Conservation (phyloP, 148 eudicot species). For the Euryodendron excelsum region DNA sequence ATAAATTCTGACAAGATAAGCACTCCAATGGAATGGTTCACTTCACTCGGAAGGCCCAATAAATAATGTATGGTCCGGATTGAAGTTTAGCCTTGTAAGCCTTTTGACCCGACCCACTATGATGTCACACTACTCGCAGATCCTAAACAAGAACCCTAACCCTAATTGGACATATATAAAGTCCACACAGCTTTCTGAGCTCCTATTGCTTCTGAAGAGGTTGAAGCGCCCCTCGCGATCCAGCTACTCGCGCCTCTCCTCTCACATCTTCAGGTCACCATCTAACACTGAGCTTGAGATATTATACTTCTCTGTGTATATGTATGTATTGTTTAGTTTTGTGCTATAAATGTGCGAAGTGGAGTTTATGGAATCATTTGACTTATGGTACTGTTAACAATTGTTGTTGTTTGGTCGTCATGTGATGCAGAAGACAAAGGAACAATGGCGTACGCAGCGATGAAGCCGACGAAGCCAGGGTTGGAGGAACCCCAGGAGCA, state of each 20-base stretch:
- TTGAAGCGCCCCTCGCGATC: neutral
- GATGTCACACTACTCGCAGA: no score
- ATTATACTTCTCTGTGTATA: no score
- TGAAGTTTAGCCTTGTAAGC: no score
- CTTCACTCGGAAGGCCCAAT: no score
- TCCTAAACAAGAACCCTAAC: constrained; percentile 5
- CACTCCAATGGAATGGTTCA: no score
- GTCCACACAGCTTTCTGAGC: no score
- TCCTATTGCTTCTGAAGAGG: neutral
- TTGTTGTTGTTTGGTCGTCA: neutral
- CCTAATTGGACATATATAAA: neutral
- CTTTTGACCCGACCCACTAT: no score
- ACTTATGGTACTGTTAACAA: neutral
- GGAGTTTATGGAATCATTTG: neutral
- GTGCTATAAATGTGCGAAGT: no score
- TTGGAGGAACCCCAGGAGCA: constrained; percentile 71
- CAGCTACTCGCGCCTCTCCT: neutral
- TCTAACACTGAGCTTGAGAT: neutral
- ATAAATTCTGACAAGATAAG: no score
- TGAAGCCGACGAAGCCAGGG: constrained; percentile 74
- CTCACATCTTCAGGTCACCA: neutral
- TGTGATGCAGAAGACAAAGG: constrained; percentile 5
- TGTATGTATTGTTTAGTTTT: no score
- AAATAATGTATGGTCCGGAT: no score
- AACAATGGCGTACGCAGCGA: constrained; percentile 62